Evolutionary conservation across 371 early-diverging fungal species (phyloP), one percentile per base, ranked within the genome.

Genomic region (Mortierella sp.): DNA sequence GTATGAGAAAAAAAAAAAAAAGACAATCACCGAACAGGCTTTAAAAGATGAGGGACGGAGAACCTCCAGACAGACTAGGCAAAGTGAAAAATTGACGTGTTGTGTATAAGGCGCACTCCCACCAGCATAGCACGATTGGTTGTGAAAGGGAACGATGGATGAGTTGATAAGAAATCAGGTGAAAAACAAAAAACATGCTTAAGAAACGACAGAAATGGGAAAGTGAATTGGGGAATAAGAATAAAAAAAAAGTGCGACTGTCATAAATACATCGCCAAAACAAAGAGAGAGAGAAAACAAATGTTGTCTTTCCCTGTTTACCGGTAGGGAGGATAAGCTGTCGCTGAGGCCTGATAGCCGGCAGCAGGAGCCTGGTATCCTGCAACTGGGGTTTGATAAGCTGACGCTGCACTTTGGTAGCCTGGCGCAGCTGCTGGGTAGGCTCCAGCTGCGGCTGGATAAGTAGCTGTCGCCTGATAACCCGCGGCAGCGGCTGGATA

Each of bases 301-400:
- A 58, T 38, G 21, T 11, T 58, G 50, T 13, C 40, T 48, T 50
- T 59, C 40, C 72, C 69, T 28, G 64, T 48, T 79, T 79, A 79
- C 80, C 80, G 80, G 65, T 79, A 79, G 2, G 80, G 70, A 16
- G 66, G 80, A 52, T 79, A 79, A 33, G 74, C 63, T 19, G 80
- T 55, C 9, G 80, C 80, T 16, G 75, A 52, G 38, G 71, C 72
- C 32, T 76, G 76, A 58, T 75, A 75, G 15, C 70, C 63, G 24
- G 72, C 53, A 3, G 55, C 48, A 5, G 62, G 63, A 43, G 70
- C 63, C 32, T 63, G 72, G 15, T 72, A 72, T 58, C 66, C 72
- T 38, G 66, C 62, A 10, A 64, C 72, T 38, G 70, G 63, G 4
- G 70, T 33, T 57, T 62, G 70, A 47, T 70, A 70, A 15, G 57